Conservation (phyloP, 805 yeast genomes). For the Hanseniaspora meyeri region DNA sequence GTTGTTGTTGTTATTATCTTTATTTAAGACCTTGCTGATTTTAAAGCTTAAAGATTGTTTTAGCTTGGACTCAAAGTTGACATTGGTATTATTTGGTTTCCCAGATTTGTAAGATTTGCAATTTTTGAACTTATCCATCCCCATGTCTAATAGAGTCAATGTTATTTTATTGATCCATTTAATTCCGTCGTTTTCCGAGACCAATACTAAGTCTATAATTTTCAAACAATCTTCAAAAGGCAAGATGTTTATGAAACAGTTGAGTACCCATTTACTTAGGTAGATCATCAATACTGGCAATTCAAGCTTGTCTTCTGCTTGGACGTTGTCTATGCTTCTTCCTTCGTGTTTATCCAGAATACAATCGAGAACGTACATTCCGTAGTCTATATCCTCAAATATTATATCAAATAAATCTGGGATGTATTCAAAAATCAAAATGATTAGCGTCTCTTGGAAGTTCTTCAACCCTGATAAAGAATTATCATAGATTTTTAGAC, state of each 20-base stretch:
- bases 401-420: slow-evolving; percentile 10
- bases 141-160: slow-evolving; percentile 2
- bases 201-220: slow-evolving; percentile 56
- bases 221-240: slow-evolving; percentile 82
- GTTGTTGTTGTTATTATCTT: not conserved
- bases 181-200: slow-evolving; percentile 12
- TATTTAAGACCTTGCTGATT: slow-evolving; percentile 4
- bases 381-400: not conserved
- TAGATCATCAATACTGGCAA: slow-evolving; percentile 11
- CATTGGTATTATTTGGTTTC: not conserved
- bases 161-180: slow-evolving; percentile 10
- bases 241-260: slow-evolving; percentile 78
- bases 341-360: not conserved
- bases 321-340: not conserved
- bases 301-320: not conserved
- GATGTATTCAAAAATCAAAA: slow-evolving; percentile 2
- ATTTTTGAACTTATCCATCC: slow-evolving; percentile 4
- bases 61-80: not conserved
- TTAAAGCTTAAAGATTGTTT: slow-evolving; percentile 10
- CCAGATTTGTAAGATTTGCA: not conserved
- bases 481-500: slow-evolving; percentile 3
- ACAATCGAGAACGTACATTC: slow-evolving; percentile 1
- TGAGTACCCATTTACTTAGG: slow-evolving; percentile 85
- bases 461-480: slow-evolving; percentile 7
- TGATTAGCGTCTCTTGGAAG: slow-evolving; percentile 2